Evolutionary conservation across 352 stramenopile species (phyloP), one percentile per base, ranked within the genome.

Genomic region (Phytophthora cryptogea): DNA sequence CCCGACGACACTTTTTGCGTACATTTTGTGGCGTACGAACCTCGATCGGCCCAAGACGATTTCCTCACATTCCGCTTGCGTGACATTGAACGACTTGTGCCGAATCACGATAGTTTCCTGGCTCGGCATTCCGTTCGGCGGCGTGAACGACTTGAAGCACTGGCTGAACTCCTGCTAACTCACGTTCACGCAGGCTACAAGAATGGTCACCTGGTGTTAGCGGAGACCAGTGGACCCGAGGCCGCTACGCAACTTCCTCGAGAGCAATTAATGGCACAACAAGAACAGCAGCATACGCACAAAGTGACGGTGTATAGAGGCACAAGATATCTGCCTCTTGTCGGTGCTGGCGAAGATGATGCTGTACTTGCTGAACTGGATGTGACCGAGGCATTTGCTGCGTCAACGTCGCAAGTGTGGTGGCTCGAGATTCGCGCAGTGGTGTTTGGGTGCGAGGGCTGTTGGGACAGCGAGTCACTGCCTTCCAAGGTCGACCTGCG

Each of bases 111-210:
- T 1, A 66, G 70, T 14, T 60, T 57, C 42, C 48, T 63, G 7
- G 49, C 47, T 4, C 39, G 20, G 5, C 40, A 72, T 42, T 62
- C 54, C n/a, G 67, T 77, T 7, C 55, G 66, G 3, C 70, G 68
- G 27, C 63, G 66, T 5, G 63, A 87, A 42, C 56, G 75, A 8
- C 57, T 77, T 14, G 41, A 75, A 35, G 76, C 71, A 16, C 32
- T 92, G 11, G 76, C 73, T 0, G 78, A 88, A 16, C 30, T 79
- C 8, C 54, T 92, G 7, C 49, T 86, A 13, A n/a, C 20, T 1
- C 59, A 81, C 11, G 43, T 84, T 13, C 74, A 80, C 8, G 74
- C 80, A 1, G 80, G 83, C 13, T 90, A 84, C 61, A 92, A 90
- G 63, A 82, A 86, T 28, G 80, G 80, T 2, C 80, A 86, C 23